Percentiles rank a stretch among this genome's conserved stretches.
Evolutionary conservation across 331 rosid genomes (phyloP).

Genomic region (Quercus tomentella): DNA sequence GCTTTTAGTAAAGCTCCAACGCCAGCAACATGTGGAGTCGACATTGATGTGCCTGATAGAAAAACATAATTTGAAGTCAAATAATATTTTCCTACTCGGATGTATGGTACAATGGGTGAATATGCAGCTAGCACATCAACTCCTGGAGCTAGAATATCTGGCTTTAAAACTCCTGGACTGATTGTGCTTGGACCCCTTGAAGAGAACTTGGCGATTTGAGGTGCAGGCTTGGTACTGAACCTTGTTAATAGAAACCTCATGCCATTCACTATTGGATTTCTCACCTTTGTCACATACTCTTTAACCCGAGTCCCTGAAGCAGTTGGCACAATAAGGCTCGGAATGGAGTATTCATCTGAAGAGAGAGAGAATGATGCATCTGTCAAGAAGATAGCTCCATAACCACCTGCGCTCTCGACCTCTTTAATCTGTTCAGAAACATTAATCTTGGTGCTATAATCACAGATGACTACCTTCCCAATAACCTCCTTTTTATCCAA

Average conservation of each 20-base stretch:
- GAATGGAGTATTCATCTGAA: too few relatives aligned
- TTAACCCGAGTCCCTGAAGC: not conserved
- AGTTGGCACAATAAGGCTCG: too few relatives aligned
- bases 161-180: conserved; percentile 9
- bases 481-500: too few relatives aligned
- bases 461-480: too few relatives aligned
- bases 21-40: conserved; percentile 9
- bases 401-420: too few relatives aligned
- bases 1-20: too few relatives aligned
- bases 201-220: not conserved
- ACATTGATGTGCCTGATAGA: conserved; percentile 14
- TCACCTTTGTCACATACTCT: not conserved
- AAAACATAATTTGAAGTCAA: not conserved
- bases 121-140: not conserved
- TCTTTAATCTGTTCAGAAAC: too few relatives aligned
- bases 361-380: too few relatives aligned
- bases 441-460: too few relatives aligned
- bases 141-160: not conserved
- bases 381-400: too few relatives aligned
- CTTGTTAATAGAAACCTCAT: not conserved
- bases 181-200: conserved; percentile 6
- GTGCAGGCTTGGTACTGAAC: conserved; percentile 14
- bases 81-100: not conserved
- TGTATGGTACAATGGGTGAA: not conserved
- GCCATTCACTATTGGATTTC: not conserved